These are phyloP conservation scores for Mesembryanthemum crystallinum DNA, from an alignment of 148 eudicot species.

Conservation along the genomic window DNA sequence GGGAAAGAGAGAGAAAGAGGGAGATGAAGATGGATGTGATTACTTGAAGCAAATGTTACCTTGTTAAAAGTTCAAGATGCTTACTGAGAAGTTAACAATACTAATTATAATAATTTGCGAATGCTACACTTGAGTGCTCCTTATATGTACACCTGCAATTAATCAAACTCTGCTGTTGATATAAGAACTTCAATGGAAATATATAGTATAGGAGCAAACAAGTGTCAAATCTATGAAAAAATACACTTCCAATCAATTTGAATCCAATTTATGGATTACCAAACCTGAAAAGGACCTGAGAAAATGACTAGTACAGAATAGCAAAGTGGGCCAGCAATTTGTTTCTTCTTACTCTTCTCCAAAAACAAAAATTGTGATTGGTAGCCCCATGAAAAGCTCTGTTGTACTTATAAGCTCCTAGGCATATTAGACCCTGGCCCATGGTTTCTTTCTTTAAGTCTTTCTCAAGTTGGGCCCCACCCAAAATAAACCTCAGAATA, in stretches of 20 bases:
- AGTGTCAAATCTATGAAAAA: constrained; percentile 17
- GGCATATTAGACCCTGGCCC: background rate
- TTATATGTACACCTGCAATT: constrained; percentile 20
- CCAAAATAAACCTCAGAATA: background rate
- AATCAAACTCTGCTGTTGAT: constrained; percentile 4
- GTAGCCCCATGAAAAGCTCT: constrained; percentile 9
- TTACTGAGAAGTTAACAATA: constrained; percentile 5
- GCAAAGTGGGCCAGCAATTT: background rate
- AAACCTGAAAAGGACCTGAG: constrained; percentile 3
- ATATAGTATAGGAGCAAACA: constrained; percentile 10
- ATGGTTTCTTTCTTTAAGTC: background rate
- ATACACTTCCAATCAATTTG: constrained; percentile 1
- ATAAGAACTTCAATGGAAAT: background rate
- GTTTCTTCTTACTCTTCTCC: background rate
- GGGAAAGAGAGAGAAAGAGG: background rate
- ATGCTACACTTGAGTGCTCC: constrained; percentile 1
- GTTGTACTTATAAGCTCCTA: background rate
- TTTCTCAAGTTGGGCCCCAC: constrained; percentile 4
- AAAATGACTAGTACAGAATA: background rate
- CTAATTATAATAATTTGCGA: constrained; percentile 5
- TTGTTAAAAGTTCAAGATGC: constrained; percentile 6
- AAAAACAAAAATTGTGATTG: constrained; percentile 1
- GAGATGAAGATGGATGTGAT: no score
- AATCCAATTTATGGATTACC: constrained; percentile 11
- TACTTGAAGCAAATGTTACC: constrained; percentile 2